Conservation (phyloP, 106 monocot genomes). For the Allium cepa region DNA sequence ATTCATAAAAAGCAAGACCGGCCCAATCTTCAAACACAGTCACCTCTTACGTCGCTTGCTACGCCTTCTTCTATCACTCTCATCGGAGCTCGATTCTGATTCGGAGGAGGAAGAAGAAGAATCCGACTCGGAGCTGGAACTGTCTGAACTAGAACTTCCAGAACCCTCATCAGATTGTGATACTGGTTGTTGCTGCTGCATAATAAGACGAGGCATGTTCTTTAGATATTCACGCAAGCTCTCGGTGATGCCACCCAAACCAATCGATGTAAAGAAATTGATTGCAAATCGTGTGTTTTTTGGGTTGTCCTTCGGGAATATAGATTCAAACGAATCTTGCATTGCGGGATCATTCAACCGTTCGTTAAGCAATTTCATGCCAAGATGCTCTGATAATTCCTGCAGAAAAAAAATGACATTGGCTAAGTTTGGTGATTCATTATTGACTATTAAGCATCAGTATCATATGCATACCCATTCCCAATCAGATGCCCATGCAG, state of each 20-base stretch:
- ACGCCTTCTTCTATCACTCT: background rate
- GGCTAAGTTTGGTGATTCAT: no score
- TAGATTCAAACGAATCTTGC: conserved; percentile 81
- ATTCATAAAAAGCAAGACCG: background rate
- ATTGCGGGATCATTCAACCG: conserved; percentile 74
- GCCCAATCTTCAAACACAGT: background rate
- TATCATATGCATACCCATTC: no score
- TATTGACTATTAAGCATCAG: no score
- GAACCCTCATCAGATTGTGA: conserved; percentile 53
- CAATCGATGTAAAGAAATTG: conserved; percentile 94
- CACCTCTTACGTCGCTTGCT: background rate
- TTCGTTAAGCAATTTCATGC: conserved; percentile 79
- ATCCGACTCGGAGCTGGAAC: conserved; percentile 20
- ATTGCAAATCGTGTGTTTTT: conserved; percentile 92
- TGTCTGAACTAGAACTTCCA: conserved; percentile 18
- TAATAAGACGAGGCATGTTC: conserved; percentile 94
- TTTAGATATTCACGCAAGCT: conserved; percentile 84
- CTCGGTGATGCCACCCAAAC: conserved; percentile 92
- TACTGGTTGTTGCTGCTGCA: conserved; percentile 76
- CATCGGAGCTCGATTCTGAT: conserved; percentile 30
- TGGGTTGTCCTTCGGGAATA: conserved; percentile 93
- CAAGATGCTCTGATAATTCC: conserved; percentile 93
- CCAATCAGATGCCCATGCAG: no score
- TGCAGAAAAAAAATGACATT: background rate
- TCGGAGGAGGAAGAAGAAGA: background rate